Conservation (phyloP, 352 stramenopile species). For the Pythium oligandrum region DNA sequence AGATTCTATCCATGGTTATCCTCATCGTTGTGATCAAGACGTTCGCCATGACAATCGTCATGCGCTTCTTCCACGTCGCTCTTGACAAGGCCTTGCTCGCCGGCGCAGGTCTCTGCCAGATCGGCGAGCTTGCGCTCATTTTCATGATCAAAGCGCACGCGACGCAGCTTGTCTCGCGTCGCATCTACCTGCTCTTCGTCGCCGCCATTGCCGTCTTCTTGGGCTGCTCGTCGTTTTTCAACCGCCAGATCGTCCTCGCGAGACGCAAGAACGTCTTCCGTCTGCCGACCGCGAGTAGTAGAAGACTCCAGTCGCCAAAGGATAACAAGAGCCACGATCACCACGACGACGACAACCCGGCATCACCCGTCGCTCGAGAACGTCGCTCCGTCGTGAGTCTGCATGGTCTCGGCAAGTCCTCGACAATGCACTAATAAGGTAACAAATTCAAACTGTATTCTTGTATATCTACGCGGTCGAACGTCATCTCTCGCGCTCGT, state of each 20-base stretch:
- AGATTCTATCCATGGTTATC: conserved; percentile 82
- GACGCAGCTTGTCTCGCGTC: conserved; percentile 75
- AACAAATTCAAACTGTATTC: too few relatives aligned
- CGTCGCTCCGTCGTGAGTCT: too few relatives aligned
- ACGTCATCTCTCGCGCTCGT: too few relatives aligned
- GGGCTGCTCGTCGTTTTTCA: conserved; percentile 76
- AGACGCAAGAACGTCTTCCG: conserved; percentile 55
- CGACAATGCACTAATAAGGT: too few relatives aligned
- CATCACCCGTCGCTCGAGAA: too few relatives aligned
- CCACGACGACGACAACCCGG: too few relatives aligned
- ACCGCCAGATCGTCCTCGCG: conserved; percentile 60
- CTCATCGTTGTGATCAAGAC: conserved; percentile 80
- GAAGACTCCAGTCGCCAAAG: too few relatives aligned
- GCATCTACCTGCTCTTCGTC: conserved; percentile 80
- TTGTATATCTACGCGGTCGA: too few relatives aligned
- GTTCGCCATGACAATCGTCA: conserved; percentile 63
- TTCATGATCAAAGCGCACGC: conserved; percentile 89
- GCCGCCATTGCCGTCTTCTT: conserved; percentile 79
- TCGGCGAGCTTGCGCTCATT: conserved; percentile 82
- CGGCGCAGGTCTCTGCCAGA: conserved; percentile 72
- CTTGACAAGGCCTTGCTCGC: conserved; percentile 71
- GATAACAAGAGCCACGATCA: too few relatives aligned
- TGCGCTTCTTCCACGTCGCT: conserved; percentile 76
- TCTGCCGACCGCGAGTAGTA: conserved; percentile 22
- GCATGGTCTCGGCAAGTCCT: too few relatives aligned